Evolutionary conservation across 2,329 filamentous ascomycete genomes (phyloP).

Genomic region (Venturia nashicola): DNA sequence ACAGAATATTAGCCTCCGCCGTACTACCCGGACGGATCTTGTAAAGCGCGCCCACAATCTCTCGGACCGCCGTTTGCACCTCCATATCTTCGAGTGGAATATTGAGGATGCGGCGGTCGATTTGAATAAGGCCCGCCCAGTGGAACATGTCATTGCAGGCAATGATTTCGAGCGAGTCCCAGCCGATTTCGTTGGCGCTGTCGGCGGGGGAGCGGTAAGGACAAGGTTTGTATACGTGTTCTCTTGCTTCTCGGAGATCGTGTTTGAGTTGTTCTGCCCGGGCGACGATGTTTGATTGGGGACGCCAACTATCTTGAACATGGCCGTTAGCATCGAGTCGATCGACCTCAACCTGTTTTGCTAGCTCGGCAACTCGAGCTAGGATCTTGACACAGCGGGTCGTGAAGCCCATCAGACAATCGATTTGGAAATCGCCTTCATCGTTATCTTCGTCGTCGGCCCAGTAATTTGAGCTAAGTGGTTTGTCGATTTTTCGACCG

Average conservation of each 20-base stretch:
- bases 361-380: constrained; percentile 59
- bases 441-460: constrained; percentile 37
- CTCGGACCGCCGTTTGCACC: constrained; percentile 50
- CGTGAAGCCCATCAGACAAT: constrained; percentile 72
- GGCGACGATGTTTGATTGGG: constrained; percentile 39
- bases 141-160: constrained; percentile 71
- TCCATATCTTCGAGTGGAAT: constrained; percentile 43
- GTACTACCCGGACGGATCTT: constrained; percentile 53
- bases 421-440: constrained; percentile 56
- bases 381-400: constrained; percentile 58
- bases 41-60: constrained; percentile 50
- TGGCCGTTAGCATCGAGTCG: constrained; percentile 45
- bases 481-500: constrained; percentile 37
- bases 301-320: constrained; percentile 44
- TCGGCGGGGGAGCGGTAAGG: constrained; percentile 21
- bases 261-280: constrained; percentile 48
- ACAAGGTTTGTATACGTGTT: constrained; percentile 30
- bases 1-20: constrained; percentile 63
- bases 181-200: constrained; percentile 26
- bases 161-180: constrained; percentile 51
- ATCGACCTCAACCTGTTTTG: constrained; percentile 46
- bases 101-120: constrained; percentile 60
- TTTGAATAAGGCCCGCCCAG: constrained; percentile 64
- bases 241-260: constrained; percentile 46
- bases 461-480: constrained; percentile 30